These are phyloP conservation scores for Drechmeria coniospora DNA, from an alignment of 2,329 filamentous ascomycete species.

Conservation along the genomic window DNA sequence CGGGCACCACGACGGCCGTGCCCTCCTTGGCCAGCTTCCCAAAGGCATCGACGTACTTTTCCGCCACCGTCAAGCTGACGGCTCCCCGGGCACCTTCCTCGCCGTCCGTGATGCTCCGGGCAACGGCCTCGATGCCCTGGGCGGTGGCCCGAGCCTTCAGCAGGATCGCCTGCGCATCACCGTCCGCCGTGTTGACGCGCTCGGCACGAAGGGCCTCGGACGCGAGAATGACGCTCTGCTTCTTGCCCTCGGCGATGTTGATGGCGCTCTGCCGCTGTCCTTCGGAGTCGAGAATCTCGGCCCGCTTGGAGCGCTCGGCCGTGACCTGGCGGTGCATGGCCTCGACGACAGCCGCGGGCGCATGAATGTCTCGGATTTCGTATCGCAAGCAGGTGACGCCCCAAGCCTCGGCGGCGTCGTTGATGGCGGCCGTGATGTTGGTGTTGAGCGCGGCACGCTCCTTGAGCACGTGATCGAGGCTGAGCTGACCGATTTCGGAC, in stretches of 20 bases:
- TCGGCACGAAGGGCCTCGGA: slow-evolving; percentile 83
- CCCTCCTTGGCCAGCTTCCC: slow-evolving; percentile 85
- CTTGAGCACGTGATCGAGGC: slow-evolving; percentile 93
- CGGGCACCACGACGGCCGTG: slow-evolving; percentile 87
- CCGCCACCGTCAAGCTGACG: slow-evolving; percentile 75
- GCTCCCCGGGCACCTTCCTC: slow-evolving; percentile 65
- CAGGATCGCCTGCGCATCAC: slow-evolving; percentile 87
- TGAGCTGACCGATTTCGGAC: slow-evolving; percentile 90
- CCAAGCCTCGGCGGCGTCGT: slow-evolving; percentile 94
- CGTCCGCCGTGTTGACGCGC: slow-evolving; percentile 81
- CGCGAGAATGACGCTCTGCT: slow-evolving; percentile 91
- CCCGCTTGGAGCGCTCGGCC: slow-evolving; percentile 90
- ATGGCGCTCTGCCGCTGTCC: slow-evolving; percentile 95
- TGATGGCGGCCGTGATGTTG: slow-evolving; percentile 98
- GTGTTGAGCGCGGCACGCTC: slow-evolving; percentile 91
- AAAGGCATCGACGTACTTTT: slow-evolving; percentile 97
- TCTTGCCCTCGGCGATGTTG: slow-evolving; percentile 95
- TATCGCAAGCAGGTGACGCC: slow-evolving; percentile 91
- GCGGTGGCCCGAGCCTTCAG: slow-evolving; percentile 79
- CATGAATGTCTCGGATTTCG: slow-evolving; percentile 97
- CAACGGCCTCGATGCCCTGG: slow-evolving; percentile 73
- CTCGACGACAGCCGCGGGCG: slow-evolving; percentile 79
- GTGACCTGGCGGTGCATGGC: slow-evolving; percentile 98
- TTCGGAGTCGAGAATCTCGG: slow-evolving; percentile 93
- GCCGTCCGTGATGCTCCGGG: slow-evolving; percentile 57